Evolutionary conservation across 2,329 filamentous ascomycete genomes (phyloP).

Genomic region (Fusarium multiceps): DNA sequence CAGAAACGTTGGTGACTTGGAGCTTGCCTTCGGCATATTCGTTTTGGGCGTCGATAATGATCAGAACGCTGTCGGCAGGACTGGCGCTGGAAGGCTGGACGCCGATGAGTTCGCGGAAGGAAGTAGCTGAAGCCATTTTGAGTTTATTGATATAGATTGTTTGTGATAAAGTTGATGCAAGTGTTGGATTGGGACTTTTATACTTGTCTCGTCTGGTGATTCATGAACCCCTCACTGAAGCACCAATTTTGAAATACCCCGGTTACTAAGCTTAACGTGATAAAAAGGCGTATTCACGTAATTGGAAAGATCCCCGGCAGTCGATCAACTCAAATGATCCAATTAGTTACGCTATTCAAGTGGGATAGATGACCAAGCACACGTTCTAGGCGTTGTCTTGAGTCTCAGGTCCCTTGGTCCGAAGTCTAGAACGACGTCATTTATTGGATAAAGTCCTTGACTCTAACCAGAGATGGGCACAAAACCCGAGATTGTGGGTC

Average conservation of each 20-base stretch:
- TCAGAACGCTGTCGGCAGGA: conserved; percentile 66
- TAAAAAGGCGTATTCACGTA: conserved; percentile 1
- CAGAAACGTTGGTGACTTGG: conserved; percentile 63
- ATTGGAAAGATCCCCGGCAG: background rate
- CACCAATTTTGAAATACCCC: background rate
- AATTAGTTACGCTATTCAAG: background rate
- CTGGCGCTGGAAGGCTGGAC: conserved; percentile 66
- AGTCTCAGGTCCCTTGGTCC: conserved; percentile 15
- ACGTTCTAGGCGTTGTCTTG: background rate
- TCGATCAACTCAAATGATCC: background rate
- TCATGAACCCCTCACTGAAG: conserved; percentile 2
- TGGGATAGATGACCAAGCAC: background rate
- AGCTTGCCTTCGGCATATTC: conserved; percentile 72
- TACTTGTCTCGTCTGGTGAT: background rate
- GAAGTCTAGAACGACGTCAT: background rate
- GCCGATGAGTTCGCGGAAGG: conserved; percentile 54
- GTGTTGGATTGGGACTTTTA: no score
- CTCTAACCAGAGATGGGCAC: background rate
- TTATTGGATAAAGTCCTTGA: background rate
- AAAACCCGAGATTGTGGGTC: background rate
- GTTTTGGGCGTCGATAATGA: conserved; percentile 79
- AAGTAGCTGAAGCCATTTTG: conserved; percentile 16
- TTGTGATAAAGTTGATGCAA: no score
- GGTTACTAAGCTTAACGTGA: conserved; percentile 13
- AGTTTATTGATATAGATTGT: background rate